Conservation (phyloP, 2,329 filamentous ascomycete genomes). For the Fonsecaea erecta region DNA sequence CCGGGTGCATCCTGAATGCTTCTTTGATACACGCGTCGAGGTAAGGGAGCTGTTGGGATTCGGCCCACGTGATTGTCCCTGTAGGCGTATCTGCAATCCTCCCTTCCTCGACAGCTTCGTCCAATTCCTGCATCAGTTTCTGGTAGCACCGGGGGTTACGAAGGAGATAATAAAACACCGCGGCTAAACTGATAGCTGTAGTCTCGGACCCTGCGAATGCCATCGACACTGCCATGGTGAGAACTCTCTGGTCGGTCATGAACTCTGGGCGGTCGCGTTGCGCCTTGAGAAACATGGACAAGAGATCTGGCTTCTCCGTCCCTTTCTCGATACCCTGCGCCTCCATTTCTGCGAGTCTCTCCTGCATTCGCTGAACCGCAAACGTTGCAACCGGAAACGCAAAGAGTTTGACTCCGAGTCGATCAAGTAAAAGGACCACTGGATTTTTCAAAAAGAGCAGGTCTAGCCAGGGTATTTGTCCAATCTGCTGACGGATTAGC, state of each 20-base stretch:
- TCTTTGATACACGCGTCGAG: constrained; percentile 80
- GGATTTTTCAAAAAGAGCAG: constrained; percentile 38
- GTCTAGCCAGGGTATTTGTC: constrained; percentile 38
- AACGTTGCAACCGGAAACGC: constrained; percentile 76
- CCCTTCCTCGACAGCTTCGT: constrained; percentile 33
- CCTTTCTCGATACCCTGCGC: constrained; percentile 31
- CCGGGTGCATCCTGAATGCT: constrained; percentile 75
- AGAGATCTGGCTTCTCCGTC: constrained; percentile 31
- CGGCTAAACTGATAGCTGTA: constrained; percentile 72
- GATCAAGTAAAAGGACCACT: constrained; percentile 62
- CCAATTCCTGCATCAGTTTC: constrained; percentile 35
- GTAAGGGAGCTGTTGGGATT: constrained; percentile 70
- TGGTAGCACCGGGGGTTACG: constrained; percentile 57
- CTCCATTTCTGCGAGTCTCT: constrained; percentile 62
- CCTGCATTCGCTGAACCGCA: constrained; percentile 68
- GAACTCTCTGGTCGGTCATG: constrained; percentile 40
- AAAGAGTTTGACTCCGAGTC: constrained; percentile 68
- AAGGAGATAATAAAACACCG: constrained; percentile 75
- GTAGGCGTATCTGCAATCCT: constrained; percentile 26
- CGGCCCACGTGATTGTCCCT: constrained; percentile 52
- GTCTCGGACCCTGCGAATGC: constrained; percentile 75
- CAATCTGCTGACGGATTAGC: constrained; percentile 25
- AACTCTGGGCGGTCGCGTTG: constrained; percentile 39
- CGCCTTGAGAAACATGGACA: constrained; percentile 39
- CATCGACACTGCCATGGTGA: constrained; percentile 39